Evolutionary conservation across 441 rosid species (phyloP).

Genomic region (Jatropha multifida): DNA sequence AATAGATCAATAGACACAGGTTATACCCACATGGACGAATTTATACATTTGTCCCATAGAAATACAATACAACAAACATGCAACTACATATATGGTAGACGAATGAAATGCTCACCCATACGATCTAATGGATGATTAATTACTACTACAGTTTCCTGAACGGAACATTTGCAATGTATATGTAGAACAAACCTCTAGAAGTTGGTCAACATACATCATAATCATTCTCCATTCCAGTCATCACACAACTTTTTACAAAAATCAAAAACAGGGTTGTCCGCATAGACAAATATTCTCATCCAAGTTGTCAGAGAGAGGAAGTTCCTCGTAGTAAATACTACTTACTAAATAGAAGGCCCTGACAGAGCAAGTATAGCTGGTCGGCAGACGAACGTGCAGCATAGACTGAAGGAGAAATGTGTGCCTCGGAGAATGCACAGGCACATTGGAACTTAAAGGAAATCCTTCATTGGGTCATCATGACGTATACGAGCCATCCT

Average conservation of each 20-base stretch:
- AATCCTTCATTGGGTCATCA: conserved; percentile 85
- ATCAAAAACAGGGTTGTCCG: neutral
- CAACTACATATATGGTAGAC: too few relatives aligned
- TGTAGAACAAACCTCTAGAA: too few relatives aligned
- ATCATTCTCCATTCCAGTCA: neutral
- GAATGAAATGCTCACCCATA: too few relatives aligned
- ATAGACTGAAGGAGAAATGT: neutral
- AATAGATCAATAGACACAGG: too few relatives aligned
- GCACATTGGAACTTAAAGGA: conserved; percentile 27
- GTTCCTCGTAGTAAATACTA: neutral
- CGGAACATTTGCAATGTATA: too few relatives aligned
- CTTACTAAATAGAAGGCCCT: too few relatives aligned
- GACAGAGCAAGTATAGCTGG: neutral
- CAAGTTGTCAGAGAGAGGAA: neutral
- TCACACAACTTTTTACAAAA: neutral
- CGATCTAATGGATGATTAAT: too few relatives aligned
- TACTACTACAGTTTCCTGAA: too few relatives aligned
- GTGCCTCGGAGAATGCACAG: neutral
- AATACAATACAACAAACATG: too few relatives aligned
- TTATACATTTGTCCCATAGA: too few relatives aligned
- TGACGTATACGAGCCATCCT: conserved; percentile 76
- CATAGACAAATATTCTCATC: neutral
- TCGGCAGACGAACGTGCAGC: neutral
- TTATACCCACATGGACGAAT: too few relatives aligned
- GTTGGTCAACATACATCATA: too few relatives aligned